A percentile compares a stretch with the other conserved stretches of the same genome.
Conservation (phyloP, 495 filamentous ascomycete species). For the Glonium stellatum region DNA sequence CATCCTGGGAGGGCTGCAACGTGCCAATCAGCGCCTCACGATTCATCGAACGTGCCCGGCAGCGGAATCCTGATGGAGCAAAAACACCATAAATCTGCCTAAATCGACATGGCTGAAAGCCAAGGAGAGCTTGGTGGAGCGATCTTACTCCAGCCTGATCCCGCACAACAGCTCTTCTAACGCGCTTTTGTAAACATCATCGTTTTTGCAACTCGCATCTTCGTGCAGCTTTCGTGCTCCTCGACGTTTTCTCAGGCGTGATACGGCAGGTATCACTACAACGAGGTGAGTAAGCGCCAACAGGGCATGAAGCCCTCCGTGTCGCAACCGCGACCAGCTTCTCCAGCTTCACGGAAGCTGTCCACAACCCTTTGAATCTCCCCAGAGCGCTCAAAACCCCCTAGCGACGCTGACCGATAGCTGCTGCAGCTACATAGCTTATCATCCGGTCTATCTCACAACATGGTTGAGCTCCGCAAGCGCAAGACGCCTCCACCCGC, state of each 20-base stretch:
- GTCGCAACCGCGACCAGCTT: background rate
- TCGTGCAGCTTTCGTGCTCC: background rate
- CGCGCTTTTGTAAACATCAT: background rate
- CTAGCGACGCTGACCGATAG: background rate
- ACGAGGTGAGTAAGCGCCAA: conserved; percentile 3
- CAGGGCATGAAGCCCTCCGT: conserved; percentile 1
- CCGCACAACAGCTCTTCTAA: background rate
- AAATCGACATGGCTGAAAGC: conserved; percentile 3
- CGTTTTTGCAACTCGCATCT: background rate
- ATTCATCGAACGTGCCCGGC: conserved; percentile 1
- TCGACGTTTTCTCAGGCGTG: background rate
- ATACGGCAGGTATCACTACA: conserved; percentile 6
- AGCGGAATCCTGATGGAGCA: background rate
- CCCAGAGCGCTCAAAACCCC: background rate
- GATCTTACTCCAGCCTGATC: background rate
- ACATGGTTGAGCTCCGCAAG: conserved; percentile 39
- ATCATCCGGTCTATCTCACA: background rate
- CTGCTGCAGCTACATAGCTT: background rate
- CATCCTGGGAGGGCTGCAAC: conserved; percentile 1
- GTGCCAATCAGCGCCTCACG: conserved; percentile 3
- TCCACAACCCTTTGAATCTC: background rate
- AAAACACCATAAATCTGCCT: background rate
- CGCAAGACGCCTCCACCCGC: conserved; percentile 36
- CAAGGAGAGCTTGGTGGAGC: conserved; percentile 4
- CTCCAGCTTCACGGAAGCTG: background rate